Evolutionary conservation across 2,329 filamentous ascomycete genomes (phyloP).

Genomic region (Gaeumannomyces sp.): DNA sequence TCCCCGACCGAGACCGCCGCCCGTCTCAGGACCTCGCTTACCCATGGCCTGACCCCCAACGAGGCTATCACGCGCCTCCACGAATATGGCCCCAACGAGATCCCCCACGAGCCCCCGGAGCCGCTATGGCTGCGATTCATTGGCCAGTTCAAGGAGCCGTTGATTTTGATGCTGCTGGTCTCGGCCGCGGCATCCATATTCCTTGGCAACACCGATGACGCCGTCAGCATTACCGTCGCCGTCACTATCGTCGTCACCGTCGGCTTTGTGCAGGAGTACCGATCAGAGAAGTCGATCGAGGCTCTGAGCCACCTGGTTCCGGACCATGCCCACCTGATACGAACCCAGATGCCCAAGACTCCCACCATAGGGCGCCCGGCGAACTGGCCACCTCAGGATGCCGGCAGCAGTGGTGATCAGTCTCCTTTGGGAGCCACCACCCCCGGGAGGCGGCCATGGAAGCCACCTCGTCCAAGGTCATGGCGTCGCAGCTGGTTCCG

Average conservation of each 20-base stretch:
- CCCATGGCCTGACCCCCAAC: slow-evolving; percentile 69
- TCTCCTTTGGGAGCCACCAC: slow-evolving; percentile 47
- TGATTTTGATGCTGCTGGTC: slow-evolving; percentile 85
- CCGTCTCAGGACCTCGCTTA: slow-evolving; percentile 74
- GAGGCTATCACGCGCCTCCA: slow-evolving; percentile 73
- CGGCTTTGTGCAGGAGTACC: slow-evolving; percentile 94
- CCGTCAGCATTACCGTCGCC: slow-evolving; percentile 88
- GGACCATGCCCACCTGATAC: slow-evolving; percentile 91
- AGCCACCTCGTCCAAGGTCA: slow-evolving; percentile 73
- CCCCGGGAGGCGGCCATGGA: slow-evolving; percentile 60
- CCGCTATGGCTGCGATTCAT: slow-evolving; percentile 91
- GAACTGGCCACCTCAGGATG: slow-evolving; percentile 38
- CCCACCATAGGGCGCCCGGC: slow-evolving; percentile 28
- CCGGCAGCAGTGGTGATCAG: slow-evolving; percentile 21
- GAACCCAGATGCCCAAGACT: slow-evolving; percentile 41
- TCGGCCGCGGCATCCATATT: slow-evolving; percentile 85
- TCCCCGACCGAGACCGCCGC: slow-evolving; percentile 73
- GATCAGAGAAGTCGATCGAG: slow-evolving; percentile 95
- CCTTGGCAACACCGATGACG: slow-evolving; percentile 91
- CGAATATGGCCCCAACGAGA: slow-evolving; percentile 71
- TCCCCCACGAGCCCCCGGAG: slow-evolving; percentile 88
- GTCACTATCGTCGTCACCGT: slow-evolving; percentile 96
- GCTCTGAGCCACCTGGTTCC: slow-evolving; percentile 90
- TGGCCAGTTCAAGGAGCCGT: slow-evolving; percentile 93
- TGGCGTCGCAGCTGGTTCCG: slow-evolving; percentile 80